phyloP scores from a whole-genome alignment of 768 basidiomycete species.

The Xanthoconium purpureum region DNA sequence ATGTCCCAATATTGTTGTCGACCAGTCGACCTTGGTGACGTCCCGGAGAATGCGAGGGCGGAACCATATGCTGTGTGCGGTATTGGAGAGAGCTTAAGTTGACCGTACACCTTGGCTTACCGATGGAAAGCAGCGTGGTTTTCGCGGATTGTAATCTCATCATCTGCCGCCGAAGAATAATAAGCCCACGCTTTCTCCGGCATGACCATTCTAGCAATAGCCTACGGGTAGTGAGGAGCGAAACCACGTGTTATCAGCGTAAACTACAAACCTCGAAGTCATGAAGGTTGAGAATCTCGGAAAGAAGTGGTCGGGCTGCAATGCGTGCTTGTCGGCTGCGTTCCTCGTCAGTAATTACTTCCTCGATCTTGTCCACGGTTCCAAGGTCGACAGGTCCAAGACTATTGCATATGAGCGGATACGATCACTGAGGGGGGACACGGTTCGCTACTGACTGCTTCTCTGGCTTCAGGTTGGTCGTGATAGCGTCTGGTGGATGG shows the following conservation, averaged over 20 bases:
- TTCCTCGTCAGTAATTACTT: conserved; percentile 67
- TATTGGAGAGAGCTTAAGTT: not conserved
- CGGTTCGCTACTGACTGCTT: conserved; percentile 58
- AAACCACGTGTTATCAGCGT: not conserved
- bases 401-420: conserved; percentile 33
- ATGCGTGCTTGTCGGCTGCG: conserved; percentile 63
- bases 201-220: conserved; percentile 80
- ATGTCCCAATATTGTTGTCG: conserved; percentile 77
- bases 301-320: conserved; percentile 63
- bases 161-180: conserved; percentile 95
- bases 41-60: conserved; percentile 83
- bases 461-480: conserved; percentile 72
- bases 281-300: conserved; percentile 84
- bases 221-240: conserved; percentile 40
- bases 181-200: conserved; percentile 92
- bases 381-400: conserved; percentile 70
- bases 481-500: conserved; percentile 82
- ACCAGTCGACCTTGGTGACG: conserved; percentile 83
- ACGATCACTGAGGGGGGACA: not conserved
- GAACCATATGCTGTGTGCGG: conserved; percentile 72
- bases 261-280: conserved; percentile 76
- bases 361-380: conserved; percentile 61
- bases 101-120: conserved; percentile 32
- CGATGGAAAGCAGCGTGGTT: conserved; percentile 92
- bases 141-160: conserved; percentile 87